Evolutionary conservation across 208 protist species (phyloP).

Genomic region (Leishmania aethiopica): DNA sequence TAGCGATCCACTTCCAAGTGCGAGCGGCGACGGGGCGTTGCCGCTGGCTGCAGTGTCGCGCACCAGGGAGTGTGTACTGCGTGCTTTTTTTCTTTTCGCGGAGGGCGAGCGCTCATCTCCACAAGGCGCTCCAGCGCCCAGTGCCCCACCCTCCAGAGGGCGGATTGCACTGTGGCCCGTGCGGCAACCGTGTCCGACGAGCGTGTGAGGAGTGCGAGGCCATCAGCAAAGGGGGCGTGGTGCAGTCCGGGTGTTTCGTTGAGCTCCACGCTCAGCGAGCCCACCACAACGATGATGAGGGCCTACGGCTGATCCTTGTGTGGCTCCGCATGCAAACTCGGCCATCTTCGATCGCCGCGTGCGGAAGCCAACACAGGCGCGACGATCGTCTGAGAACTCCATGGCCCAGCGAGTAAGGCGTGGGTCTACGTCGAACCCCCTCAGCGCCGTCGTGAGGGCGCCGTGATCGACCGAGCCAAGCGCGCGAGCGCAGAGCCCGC

Average conservation of each 20-base stretch:
- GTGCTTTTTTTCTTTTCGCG: background rate
- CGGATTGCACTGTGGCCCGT: background rate
- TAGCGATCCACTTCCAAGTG: background rate
- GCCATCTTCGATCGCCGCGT: background rate
- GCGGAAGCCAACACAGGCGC: background rate
- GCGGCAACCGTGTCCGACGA: background rate
- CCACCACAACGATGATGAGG: background rate
- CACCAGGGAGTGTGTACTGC: background rate
- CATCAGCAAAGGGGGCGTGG: background rate
- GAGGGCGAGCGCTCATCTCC: background rate
- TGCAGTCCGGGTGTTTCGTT: background rate
- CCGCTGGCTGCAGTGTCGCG: background rate
- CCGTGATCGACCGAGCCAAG: background rate
- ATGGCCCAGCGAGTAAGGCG: background rate
- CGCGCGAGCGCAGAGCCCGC: background rate
- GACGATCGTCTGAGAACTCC: background rate
- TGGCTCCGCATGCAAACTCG: background rate
- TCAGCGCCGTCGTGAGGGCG: background rate
- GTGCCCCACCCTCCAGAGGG: background rate
- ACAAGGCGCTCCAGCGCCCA: background rate
- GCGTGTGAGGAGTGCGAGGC: background rate
- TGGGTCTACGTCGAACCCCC: background rate
- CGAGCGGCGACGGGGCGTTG: background rate
- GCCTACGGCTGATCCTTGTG: background rate
- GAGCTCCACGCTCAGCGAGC: background rate